Conservation (phyloP, 805 yeast genomes). For the Candida vartiovaarae region DNA sequence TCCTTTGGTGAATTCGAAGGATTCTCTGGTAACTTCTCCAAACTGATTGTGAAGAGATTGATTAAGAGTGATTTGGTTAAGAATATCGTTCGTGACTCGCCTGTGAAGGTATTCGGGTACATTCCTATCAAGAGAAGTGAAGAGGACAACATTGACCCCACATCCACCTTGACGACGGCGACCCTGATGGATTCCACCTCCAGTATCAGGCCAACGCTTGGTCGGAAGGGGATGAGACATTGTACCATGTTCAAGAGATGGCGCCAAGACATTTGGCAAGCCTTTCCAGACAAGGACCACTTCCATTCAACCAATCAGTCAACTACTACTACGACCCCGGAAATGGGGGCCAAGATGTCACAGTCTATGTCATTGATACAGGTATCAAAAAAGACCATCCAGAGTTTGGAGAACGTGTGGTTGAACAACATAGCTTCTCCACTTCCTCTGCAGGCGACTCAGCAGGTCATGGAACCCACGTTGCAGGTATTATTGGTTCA, state of each 20-base stretch:
- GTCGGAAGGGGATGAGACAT: not conserved
- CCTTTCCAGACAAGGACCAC: conserved; percentile 41
- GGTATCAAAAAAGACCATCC: conserved; percentile 61
- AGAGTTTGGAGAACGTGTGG: conserved; percentile 59
- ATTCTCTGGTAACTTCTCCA: conserved; percentile 55
- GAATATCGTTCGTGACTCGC: conserved; percentile 61
- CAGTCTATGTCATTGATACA: conserved; percentile 77
- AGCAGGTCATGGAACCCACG: conserved; percentile 92
- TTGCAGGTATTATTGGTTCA: conserved; percentile 84
- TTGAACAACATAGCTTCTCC: conserved; percentile 54
- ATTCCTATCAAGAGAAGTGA: conserved; percentile 6
- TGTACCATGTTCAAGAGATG: conserved; percentile 27
- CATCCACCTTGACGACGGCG: conserved; percentile 6
- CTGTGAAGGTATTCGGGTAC: conserved; percentile 47
- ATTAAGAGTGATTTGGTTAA: conserved; percentile 55
- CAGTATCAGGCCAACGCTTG: not conserved
- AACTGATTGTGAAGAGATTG: conserved; percentile 39
- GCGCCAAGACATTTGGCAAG: conserved; percentile 68
- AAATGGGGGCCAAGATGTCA: conserved; percentile 50
- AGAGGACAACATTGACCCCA: conserved; percentile 21
- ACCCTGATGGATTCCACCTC: conserved; percentile 1
- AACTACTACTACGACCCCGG: conserved; percentile 42
- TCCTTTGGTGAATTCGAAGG: conserved; percentile 70
- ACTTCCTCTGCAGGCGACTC: conserved; percentile 55
- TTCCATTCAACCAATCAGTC: conserved; percentile 26